Conservation (phyloP, 2,329 filamentous ascomycete genomes). For the Akanthomyces muscarius region DNA sequence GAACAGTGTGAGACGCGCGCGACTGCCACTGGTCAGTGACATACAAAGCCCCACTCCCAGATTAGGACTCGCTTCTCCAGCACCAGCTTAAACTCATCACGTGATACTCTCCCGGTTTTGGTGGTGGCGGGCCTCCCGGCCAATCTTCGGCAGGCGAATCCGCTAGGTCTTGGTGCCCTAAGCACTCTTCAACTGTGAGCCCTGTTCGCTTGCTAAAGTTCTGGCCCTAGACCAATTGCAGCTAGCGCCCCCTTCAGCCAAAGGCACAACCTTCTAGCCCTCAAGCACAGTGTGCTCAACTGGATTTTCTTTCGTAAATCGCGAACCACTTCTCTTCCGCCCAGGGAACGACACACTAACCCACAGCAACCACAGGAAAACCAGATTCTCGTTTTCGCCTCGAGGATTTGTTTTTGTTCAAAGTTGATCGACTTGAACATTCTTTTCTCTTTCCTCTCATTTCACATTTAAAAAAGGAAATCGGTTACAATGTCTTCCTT, state of each 20-base stretch:
- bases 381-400: constrained; percentile 37
- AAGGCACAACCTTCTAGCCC: constrained; percentile 37
- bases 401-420: constrained; percentile 35
- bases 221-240: constrained; percentile 26
- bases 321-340: constrained; percentile 36
- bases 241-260: constrained; percentile 30
- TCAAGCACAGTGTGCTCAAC: constrained; percentile 28
- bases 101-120: not conserved
- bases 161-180: constrained; percentile 42
- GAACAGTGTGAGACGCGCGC: not conserved
- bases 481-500: constrained; percentile 61
- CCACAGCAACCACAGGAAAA: constrained; percentile 36
- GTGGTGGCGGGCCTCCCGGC: constrained; percentile 21
- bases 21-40: not conserved
- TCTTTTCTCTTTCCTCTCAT: constrained; percentile 29
- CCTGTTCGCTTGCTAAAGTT: constrained; percentile 35
- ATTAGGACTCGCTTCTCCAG: not conserved
- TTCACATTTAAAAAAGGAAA: constrained; percentile 31
- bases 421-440: constrained; percentile 30
- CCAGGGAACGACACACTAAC: constrained; percentile 37
- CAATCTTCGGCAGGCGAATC: constrained; percentile 27
- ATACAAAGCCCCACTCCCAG: not conserved
- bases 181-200: constrained; percentile 29
- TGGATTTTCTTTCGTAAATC: constrained; percentile 39
- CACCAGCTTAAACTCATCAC: not conserved